These are phyloP conservation scores for Microsporum ferrugineum DNA, from an alignment of 2,329 filamentous ascomycete genomes.

Conservation along the genomic window DNA sequence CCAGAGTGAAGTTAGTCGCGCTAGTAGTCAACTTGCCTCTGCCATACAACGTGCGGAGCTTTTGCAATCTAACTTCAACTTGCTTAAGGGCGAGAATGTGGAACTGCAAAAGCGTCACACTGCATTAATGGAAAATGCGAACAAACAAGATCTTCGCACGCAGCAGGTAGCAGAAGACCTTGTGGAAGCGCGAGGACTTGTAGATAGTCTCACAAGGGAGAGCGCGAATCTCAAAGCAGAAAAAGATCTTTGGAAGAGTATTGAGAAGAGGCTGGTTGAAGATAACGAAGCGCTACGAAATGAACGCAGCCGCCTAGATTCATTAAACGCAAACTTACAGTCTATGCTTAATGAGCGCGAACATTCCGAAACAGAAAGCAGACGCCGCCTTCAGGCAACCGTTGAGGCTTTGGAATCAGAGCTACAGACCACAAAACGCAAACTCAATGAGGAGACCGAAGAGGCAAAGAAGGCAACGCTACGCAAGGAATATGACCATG, in stretches of 20 bases:
- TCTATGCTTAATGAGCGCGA: slow-evolving; percentile 87
- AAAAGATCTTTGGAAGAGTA: slow-evolving; percentile 87
- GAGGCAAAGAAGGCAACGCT: slow-evolving; percentile 72
- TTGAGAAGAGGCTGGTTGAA: slow-evolving; percentile 75
- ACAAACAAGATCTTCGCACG: slow-evolving; percentile 78
- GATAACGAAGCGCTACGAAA: slow-evolving; percentile 78
- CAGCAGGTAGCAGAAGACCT: slow-evolving; percentile 91
- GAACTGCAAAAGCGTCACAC: slow-evolving; percentile 78
- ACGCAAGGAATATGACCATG: slow-evolving; percentile 79
- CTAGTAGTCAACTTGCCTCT: slow-evolving; percentile 69
- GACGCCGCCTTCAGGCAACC: slow-evolving; percentile 65
- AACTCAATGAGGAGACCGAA: slow-evolving; percentile 69
- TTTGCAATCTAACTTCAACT: slow-evolving; percentile 74
- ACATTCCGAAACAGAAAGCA: slow-evolving; percentile 66
- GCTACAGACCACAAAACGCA: slow-evolving; percentile 65
- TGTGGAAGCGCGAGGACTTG: slow-evolving; percentile 67
- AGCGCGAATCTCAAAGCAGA: slow-evolving; percentile 88
- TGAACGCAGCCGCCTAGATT: slow-evolving; percentile 74
- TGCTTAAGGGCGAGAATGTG: slow-evolving; percentile 71
- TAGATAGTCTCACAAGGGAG: slow-evolving; percentile 82
- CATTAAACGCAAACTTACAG: slow-evolving; percentile 71
- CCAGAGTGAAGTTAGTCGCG: slow-evolving; percentile 68
- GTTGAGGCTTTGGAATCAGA: slow-evolving; percentile 72
- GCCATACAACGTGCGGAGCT: slow-evolving; percentile 79
- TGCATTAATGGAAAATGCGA: slow-evolving; percentile 65